These are phyloP conservation scores for Phoma herbarum DNA, from an alignment of 2,329 filamentous ascomycete genomes.

Conservation along the genomic window DNA sequence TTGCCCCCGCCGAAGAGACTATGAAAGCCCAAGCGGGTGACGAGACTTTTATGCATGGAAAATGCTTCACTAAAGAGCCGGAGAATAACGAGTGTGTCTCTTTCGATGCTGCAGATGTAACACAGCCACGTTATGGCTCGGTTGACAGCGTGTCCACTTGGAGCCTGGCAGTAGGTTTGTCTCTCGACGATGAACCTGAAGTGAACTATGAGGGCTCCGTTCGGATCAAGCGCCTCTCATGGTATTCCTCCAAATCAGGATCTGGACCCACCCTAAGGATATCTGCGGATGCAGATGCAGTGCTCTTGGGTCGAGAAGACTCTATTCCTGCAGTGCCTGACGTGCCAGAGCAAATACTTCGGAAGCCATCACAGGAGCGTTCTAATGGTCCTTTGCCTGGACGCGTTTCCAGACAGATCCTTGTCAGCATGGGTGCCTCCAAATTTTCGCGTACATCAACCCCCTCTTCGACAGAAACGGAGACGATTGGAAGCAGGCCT, in stretches of 20 bases:
- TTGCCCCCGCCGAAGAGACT: neutral
- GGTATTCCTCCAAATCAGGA: constrained; percentile 23
- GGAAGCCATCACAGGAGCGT: constrained; percentile 6
- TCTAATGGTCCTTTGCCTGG: constrained; percentile 23
- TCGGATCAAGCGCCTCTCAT: constrained; percentile 35
- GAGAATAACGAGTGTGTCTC: neutral
- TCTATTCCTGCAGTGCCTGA: constrained; percentile 22
- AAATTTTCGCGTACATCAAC: constrained; percentile 19
- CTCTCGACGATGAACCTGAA: constrained; percentile 16
- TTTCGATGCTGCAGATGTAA: neutral
- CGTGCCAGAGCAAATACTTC: constrained; percentile 5
- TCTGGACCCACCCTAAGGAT: constrained; percentile 37
- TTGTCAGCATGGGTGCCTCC: constrained; percentile 16
- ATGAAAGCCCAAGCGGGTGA: neutral
- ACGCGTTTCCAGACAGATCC: constrained; percentile 22
- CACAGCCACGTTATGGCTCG: constrained; percentile 7
- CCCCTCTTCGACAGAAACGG: constrained; percentile 9
- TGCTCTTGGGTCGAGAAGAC: constrained; percentile 28
- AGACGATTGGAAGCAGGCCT: neutral
- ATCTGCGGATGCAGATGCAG: constrained; percentile 35
- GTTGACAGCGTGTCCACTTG: constrained; percentile 14
- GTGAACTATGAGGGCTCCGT: constrained; percentile 12
- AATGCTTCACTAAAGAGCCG: neutral
- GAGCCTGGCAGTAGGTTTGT: constrained; percentile 18
- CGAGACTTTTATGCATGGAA: neutral